Evolutionary conservation across 2,329 filamentous ascomycete species (phyloP).

Genomic region (Ceratocystis albifundus): DNA sequence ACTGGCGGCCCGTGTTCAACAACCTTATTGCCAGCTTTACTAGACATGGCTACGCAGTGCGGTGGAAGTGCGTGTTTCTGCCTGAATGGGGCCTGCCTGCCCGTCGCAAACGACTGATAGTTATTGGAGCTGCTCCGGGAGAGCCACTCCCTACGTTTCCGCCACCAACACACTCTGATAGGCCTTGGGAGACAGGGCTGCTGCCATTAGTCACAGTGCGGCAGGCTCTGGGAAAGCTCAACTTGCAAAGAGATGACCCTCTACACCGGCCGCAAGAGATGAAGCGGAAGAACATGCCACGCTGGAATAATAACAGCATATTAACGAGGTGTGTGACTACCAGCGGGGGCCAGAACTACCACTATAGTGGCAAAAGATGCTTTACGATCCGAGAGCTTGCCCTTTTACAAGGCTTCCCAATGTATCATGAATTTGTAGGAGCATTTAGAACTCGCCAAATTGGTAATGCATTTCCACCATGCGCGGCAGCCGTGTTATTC

Average conservation of each 20-base stretch:
- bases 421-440: conserved; percentile 44
- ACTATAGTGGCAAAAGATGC: conserved; percentile 50
- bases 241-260: conserved; percentile 26
- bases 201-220: conserved; percentile 37
- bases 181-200: conserved; percentile 27
- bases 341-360: conserved; percentile 49
- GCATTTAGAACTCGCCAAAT: conserved; percentile 50
- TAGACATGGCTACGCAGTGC: conserved; percentile 52
- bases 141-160: conserved; percentile 59
- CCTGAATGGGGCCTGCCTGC: conserved; percentile 42
- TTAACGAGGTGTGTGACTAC: conserved; percentile 53
- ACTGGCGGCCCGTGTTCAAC: conserved; percentile 46
- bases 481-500: conserved; percentile 41
- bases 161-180: conserved; percentile 43
- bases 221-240: conserved; percentile 33
- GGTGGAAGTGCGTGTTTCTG: conserved; percentile 52
- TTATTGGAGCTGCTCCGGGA: conserved; percentile 54
- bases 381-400: conserved; percentile 60
- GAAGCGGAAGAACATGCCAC: conserved; percentile 27
- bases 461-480: conserved; percentile 66
- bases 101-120: conserved; percentile 40
- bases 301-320: conserved; percentile 38
- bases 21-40: conserved; percentile 54
- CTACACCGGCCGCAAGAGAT: conserved; percentile 33
- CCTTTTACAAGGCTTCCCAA: conserved; percentile 57